Evolutionary conservation across 257 asterid species (phyloP), one percentile per base, ranked within the genome.

Genomic region (Hygrophila difformis): DNA sequence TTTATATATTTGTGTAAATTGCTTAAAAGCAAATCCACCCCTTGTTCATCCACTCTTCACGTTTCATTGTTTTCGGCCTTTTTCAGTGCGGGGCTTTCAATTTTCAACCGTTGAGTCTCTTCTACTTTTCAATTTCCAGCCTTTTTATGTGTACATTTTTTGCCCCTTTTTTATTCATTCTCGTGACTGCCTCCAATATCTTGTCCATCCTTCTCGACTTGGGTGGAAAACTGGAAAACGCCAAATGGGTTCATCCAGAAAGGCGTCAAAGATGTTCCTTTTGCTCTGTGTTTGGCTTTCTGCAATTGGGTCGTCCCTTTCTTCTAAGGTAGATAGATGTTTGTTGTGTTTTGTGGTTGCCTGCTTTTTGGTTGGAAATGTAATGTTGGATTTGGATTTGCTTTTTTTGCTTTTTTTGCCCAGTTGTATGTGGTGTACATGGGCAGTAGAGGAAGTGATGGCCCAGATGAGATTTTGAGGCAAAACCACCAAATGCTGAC

Each of bases 361-460:
- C n/a, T n/a, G n/a, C 14, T 43, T 1, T 8, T 56, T 49, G 58
- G 18, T 55, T 19, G 40, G 44, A 26, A 13, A 11, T 35, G 51
- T 49, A 6, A 21, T 53, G 17, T 55, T 46, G 39, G 12, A 55
- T 21, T 47, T 40, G 29, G 46, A 44, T 8, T 56, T 18, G 19
- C 13, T 9, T 13, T 55, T n/a, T 47, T 16, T 41, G 26, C 29
- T 49, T 26, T 26, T 26, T 26, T 50, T 33, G 42, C 34, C 29
- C 72, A 88, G 97, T 56, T 88, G 74, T 88, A 88, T 73, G 94
- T 84, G 57, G 97, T 88, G 63, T 88, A 88, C 52, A 84, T 88
- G 95, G 97, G 97, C 16, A 71, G 82, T 77, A 73, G 57, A 53
- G 83, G 69, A 43, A 55, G 53, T 40, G 78, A 69, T 67, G 91